Base-by-base conservation (phyloP, 768 basidiomycete genomes). In the Suillus subaureus region DNA sequence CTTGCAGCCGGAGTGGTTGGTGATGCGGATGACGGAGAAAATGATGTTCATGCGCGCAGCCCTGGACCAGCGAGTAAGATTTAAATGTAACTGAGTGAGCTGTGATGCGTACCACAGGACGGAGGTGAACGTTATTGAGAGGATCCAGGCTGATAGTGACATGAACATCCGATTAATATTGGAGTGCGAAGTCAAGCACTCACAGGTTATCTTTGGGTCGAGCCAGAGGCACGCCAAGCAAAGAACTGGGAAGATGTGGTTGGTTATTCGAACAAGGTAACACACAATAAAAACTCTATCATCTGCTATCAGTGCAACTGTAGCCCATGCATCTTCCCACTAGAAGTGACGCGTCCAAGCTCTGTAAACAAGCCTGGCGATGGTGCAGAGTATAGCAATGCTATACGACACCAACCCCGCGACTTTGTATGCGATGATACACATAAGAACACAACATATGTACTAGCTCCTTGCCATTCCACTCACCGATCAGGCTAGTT, bases 41-140 rank as follows among this genome's bases (percentile, higher is more conserved):
- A 63, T 55, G 31, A 63, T 33, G 39, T 54, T 63, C 62, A 63
- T 63, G 40, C 62, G 52, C 9, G 52, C 52, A 54, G 52, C 52
- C 52, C 52, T 54, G 9, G 28, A 18, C 28, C 16, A 54, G 18
- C 18, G 28, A 21, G 28, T 31, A 4, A 54, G 18, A 54, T 18
- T 18, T 31, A 5, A 1, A 31, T 18, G 8, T 28, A 4, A 54
- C 4, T 31, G 8, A 31, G 16, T 28, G 16, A 11, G 28, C 28
- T 21, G 28, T 18, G 28, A 54, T 54, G 18, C 52, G 9, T 18
- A 54, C 52, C 52, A 54, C 18, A 18, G 3, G 52, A 54, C 52
- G 16, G 16, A 31, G 52, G 28, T 31, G 4, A 54, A 31, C 2
- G 28, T 11, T 18, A 31, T 9, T 21, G 52, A 31, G 28, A 54